A percentile compares a stretch with the other conserved stretches of the same genome.
Evolutionary conservation across 2,329 filamentous ascomycete species (phyloP).

Genomic region (Fusarium chlamydosporum): DNA sequence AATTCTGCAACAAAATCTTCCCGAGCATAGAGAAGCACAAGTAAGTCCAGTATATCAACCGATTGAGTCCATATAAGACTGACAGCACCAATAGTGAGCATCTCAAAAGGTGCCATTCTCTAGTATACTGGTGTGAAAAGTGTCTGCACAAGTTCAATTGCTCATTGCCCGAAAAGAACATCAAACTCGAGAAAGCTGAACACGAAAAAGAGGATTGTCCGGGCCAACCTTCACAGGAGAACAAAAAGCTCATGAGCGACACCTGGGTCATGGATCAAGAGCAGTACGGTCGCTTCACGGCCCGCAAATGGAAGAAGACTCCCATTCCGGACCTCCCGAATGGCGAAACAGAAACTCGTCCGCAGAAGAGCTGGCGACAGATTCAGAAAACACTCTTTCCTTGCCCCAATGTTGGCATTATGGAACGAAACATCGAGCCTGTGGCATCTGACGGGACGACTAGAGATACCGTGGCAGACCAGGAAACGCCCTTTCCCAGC

Average conservation of each 20-base stretch:
- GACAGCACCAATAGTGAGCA: constrained; percentile 5
- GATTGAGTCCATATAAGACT: accelerated
- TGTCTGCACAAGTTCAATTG: constrained; percentile 28
- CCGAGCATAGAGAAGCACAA: constrained; percentile 19
- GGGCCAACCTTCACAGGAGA: background rate
- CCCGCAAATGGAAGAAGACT: constrained; percentile 12
- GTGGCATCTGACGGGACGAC: too few relatives aligned
- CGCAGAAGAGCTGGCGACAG: constrained; percentile 20
- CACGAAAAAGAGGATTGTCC: background rate
- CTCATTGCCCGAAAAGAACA: accelerated
- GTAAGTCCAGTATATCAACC: background rate
- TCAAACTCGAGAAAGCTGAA: accelerated
- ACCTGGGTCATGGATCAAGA: background rate
- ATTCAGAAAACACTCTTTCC: constrained; percentile 26
- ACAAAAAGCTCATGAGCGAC: accelerated
- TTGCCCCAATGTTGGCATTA: accelerated
- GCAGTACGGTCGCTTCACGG: constrained; percentile 3
- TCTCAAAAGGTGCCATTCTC: constrained; percentile 3
- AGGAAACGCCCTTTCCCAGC: too few relatives aligned
- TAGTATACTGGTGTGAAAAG: constrained; percentile 1
- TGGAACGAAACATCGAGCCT: background rate
- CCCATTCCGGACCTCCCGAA: background rate
- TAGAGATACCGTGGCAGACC: background rate
- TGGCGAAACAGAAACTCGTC: background rate
- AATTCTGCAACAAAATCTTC: background rate